Base-by-base conservation (phyloP, 306 rosid genomes). In the Vachellia pachyceras region DNA sequence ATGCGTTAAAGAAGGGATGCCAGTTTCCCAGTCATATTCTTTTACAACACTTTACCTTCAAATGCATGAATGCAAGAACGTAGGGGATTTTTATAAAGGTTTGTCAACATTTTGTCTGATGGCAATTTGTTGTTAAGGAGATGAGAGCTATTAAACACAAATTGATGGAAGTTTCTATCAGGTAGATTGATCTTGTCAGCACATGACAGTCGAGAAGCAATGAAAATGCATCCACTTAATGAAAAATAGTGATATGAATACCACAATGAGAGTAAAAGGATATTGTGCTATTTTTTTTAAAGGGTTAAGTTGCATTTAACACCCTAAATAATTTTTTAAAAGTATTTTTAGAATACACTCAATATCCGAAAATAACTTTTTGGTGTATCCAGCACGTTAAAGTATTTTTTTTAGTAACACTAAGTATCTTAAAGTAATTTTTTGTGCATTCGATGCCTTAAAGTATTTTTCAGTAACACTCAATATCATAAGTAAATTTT, bases 131-230 rank as follows among this genome's bases (percentile, higher is more conserved):
- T 58, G 33, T 18, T 35, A 14, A 45, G 39, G 1, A 13, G 49
- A 67, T 15, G 35, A 17, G 3, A 77, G 37, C 39, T 39, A 9
- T 20, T 41, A 18, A 25, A 67, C 39, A 67, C 37, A 18, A n/a
- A 42, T 29, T 69, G 82, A 42, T 25, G 63, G 25, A 42, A 70
- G 49, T 42, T 70, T 55, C 42, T 15, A 41, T 68, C 44, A 42
- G 72, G 11, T 45, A 70, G 23, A 58, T 77, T 7, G 10, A 33
- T 63, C 17, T 17, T 64, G 15, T 44, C 52, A 77, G 40, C 20
- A 29, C 17, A n/a, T 12, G 25, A 10, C 50, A 47, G 3, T 17
- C 11, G 22, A 63, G 63, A 76, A 76, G 63, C 11, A 58, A 23
- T 5, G 58, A 77, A 40, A 13, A 39, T 67, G 81, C 29, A 35